A percentile compares a stretch with the other conserved stretches of the same genome.
Conservation (phyloP, 2,329 filamentous ascomycete genomes). For the Hysterium pulicare region DNA sequence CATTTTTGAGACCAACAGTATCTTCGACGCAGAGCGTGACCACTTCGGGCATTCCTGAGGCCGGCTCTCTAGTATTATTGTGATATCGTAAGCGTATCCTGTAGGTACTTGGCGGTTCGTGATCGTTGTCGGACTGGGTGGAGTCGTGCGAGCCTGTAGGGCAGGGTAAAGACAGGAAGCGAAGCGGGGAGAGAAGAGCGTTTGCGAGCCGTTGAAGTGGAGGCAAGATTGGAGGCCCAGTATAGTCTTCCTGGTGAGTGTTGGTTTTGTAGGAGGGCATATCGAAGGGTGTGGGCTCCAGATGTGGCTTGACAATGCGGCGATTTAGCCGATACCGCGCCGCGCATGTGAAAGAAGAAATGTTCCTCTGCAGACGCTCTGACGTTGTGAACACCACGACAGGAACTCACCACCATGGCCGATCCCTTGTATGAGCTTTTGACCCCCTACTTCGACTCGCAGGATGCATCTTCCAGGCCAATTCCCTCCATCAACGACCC, state of each 20-base stretch:
- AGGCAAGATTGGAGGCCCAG: not conserved
- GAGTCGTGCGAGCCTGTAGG: conserved; percentile 5
- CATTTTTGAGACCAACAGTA: conserved; percentile 38
- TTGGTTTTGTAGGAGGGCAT: not conserved
- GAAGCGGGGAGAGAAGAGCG: conserved; percentile 1
- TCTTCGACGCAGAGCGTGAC: conserved; percentile 41
- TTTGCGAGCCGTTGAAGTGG: conserved; percentile 1
- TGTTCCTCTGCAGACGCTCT: too few species aligned
- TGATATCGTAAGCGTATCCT: not conserved
- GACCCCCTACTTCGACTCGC: conserved; percentile 55
- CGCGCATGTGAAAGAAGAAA: too few species aligned
- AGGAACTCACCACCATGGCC: conserved; percentile 20
- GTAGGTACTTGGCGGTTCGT: conserved; percentile 1
- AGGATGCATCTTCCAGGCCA: conserved; percentile 37
- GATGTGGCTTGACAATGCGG: too few species aligned
- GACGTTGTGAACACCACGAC: too few species aligned
- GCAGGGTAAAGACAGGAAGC: conserved; percentile 5
- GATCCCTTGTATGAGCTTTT: conserved; percentile 76
- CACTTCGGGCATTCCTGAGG: conserved; percentile 9
- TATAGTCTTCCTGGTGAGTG: not conserved
- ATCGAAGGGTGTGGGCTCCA: not conserved
- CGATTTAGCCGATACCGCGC: too few species aligned
- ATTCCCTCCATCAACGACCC: conserved; percentile 46
- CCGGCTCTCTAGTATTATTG: not conserved
- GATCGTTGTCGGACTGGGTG: conserved; percentile 3